Evolutionary conservation across 768 basidiomycete species (phyloP), one percentile per base, ranked within the genome.

Genomic region (Boletales sp.): DNA sequence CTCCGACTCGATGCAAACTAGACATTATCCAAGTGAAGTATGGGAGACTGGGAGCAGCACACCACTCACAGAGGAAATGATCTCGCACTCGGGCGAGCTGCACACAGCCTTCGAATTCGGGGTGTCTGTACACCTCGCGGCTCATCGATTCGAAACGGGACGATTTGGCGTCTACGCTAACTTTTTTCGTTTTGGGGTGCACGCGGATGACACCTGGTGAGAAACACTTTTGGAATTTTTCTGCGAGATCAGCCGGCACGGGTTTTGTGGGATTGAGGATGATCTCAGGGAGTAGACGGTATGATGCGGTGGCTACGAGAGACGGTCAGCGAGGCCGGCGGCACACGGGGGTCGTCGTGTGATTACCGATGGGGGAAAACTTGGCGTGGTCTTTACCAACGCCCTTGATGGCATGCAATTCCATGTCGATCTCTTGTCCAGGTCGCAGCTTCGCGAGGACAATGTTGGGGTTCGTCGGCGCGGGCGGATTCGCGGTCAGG

Each of bases 371-470:
- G 30, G 96, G 94, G 50, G 83, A 90, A 67, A 90, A 99, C 66
- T 99, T 99, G 41, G 96, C 94, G 60, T 99, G 95, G 54, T 94
- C 92, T 61, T 90, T 90, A 14, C 94, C 94, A 14, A 90, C 82
- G 13, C 92, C 90, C 61, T 98, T 98, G 53, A 94, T 74, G 18
- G 93, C 94, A 61, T 98, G 94, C 49, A 94, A 61, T 60, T 93
- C 87, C 72, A 90, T 80, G 37, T 90, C 79, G 36, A 99, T 73
- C 44, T 79, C 76, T 69, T 99, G 96, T 6, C 94, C 95, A 0
- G 95, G 95, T 40, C 94, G 76, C 45, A 98, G 72, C 66, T 98
- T 98, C 3, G 86, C 87, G 25, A 99, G 74, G 28, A 98, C 86
- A 50, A 96, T 94, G 61, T 96, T 82, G 5, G 73, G 74, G 57